Percentiles rank a stretch among this genome's conserved stretches.
phyloP scores from a whole-genome alignment of 257 asterid species.

The Przewalskia tangutica region DNA sequence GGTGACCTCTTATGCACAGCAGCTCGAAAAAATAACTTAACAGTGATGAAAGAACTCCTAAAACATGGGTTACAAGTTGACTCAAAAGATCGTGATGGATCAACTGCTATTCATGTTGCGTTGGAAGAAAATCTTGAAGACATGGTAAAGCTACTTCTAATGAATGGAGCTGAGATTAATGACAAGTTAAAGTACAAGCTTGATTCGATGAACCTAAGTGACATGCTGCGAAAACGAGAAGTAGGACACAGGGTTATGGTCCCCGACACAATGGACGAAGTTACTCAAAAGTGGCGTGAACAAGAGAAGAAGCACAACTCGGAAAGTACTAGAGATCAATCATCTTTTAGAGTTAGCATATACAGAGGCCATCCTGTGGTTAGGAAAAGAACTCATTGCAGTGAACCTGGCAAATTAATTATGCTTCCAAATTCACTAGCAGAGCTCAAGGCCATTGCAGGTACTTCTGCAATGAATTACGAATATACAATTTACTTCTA shows the following conservation, averaged over 20 bases:
- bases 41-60: slow-evolving; percentile 48
- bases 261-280: slow-evolving; percentile 17
- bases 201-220: slow-evolving; percentile 25
- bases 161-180: slow-evolving; percentile 65
- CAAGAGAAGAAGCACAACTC: slow-evolving; percentile 9
- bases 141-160: slow-evolving; percentile 53
- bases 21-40: slow-evolving; percentile 44
- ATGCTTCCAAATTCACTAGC: slow-evolving; percentile 42
- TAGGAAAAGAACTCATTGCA: slow-evolving; percentile 32
- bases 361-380: slow-evolving; percentile 60
- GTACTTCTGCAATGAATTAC: slow-evolving; percentile 11
- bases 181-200: slow-evolving; percentile 28
- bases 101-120: slow-evolving; percentile 65
- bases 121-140: slow-evolving; percentile 38
- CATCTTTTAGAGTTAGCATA: slow-evolving; percentile 44
- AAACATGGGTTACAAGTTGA: slow-evolving; percentile 67
- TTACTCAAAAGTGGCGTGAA: slow-evolving; percentile 11
- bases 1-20: slow-evolving; percentile 85
- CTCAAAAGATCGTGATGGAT: slow-evolving; percentile 58
- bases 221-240: slow-evolving; percentile 48
- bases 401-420: slow-evolving; percentile 62
- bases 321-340: slow-evolving; percentile 3
- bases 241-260: slow-evolving; percentile 49
- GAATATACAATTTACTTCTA: too few species aligned
- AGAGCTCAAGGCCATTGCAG: slow-evolving; percentile 63